phyloP scores from a whole-genome alignment of 2,329 filamentous ascomycete species.

The Aciculosporium take region DNA sequence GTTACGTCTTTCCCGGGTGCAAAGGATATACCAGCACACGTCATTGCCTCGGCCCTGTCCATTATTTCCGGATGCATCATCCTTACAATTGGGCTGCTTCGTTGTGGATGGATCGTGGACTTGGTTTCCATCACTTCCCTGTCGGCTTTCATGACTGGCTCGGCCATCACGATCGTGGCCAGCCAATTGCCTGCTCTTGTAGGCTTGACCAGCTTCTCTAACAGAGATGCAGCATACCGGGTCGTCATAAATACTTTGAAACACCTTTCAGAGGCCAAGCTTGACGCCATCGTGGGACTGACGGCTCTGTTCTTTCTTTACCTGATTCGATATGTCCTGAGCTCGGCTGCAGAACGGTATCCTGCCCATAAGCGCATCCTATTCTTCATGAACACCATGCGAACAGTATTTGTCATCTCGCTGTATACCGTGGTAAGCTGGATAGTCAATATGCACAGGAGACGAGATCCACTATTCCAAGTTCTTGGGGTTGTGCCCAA shows the following conservation, averaged over 20 bases:
- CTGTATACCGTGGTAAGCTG: constrained; percentile 87
- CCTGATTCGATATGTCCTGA: constrained; percentile 53
- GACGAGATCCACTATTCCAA: constrained; percentile 50
- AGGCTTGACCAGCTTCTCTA: constrained; percentile 63
- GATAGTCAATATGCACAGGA: constrained; percentile 59
- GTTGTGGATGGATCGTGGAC: constrained; percentile 82
- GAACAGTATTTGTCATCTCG: constrained; percentile 82
- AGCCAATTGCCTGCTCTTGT: constrained; percentile 75
- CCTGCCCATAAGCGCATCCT: constrained; percentile 57
- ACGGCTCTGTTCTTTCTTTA: constrained; percentile 69
- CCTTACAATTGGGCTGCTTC: constrained; percentile 60
- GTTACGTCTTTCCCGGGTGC: constrained; percentile 33
- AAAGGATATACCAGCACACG: constrained; percentile 44
- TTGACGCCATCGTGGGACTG: constrained; percentile 85
- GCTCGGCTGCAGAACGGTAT: constrained; percentile 49
- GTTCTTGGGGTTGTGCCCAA: constrained; percentile 67
- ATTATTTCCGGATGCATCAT: constrained; percentile 69
- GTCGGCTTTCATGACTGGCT: constrained; percentile 93
- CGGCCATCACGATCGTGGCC: constrained; percentile 72
- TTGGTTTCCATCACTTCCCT: constrained; percentile 83
- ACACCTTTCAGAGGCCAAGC: constrained; percentile 46
- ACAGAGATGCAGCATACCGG: constrained; percentile 61
- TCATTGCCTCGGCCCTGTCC: constrained; percentile 65
- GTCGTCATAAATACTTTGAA: constrained; percentile 77
- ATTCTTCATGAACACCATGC: constrained; percentile 84